These are phyloP conservation scores for Hirschfeldia incana DNA, from an alignment of 345 rosid species.

Conservation along the genomic window DNA sequence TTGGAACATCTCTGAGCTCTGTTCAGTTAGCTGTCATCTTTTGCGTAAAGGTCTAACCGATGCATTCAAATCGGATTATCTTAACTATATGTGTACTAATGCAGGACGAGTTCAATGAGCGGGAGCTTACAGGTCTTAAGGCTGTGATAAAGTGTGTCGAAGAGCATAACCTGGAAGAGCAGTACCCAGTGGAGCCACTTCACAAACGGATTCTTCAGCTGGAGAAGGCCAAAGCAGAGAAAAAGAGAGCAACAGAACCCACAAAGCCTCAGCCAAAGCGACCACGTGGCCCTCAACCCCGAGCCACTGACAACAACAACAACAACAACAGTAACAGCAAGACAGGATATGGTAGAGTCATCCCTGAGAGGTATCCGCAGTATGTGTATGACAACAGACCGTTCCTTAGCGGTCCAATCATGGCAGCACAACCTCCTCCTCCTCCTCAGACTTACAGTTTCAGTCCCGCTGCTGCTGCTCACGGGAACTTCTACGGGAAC, in stretches of 20 bases:
- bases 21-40: slow-evolving; percentile 11
- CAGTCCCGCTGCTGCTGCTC: slow-evolving; percentile 55
- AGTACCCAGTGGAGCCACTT: slow-evolving; percentile 67
- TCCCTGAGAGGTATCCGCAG: slow-evolving; percentile 69
- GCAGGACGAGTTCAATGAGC: slow-evolving; percentile 78
- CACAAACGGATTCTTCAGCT: slow-evolving; percentile 71
- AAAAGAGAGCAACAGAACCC: slow-evolving; percentile 77
- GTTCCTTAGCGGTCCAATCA: slow-evolving; percentile 53
- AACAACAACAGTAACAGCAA: slow-evolving; percentile 26
- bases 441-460: slow-evolving; percentile 67
- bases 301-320: slow-evolving; percentile 43
- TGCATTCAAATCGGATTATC: no score
- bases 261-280: slow-evolving; percentile 93
- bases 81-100: no score
- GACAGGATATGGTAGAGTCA: slow-evolving; percentile 62
- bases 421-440: slow-evolving; percentile 68
- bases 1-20: slow-evolving; percentile 6
- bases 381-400: slow-evolving; percentile 82
- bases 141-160: slow-evolving; percentile 89
- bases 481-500: slow-evolving; percentile 88
- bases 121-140: slow-evolving; percentile 81
- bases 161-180: slow-evolving; percentile 90
- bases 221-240: slow-evolving; percentile 95
- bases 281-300: slow-evolving; percentile 79
- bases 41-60: no score